Conservation (phyloP, 169 alveolate species). For the Cryptosporidium ryanae region DNA sequence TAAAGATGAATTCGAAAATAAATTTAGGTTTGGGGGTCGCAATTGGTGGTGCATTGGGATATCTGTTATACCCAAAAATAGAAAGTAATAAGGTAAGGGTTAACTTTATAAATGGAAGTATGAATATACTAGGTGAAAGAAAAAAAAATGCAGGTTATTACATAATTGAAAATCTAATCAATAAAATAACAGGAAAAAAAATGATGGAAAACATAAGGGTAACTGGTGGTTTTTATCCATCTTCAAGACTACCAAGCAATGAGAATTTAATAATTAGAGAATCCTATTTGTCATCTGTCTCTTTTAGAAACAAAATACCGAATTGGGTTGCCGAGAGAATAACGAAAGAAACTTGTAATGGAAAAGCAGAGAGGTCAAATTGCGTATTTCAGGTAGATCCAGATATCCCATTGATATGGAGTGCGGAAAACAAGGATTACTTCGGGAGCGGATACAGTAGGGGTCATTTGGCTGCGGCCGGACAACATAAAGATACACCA, state of each 20-base stretch:
- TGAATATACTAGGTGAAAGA: neutral
- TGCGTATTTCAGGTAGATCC: slow-evolving; percentile 60
- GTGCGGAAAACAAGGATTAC: slow-evolving; percentile 76
- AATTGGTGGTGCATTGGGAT: slow-evolving; percentile 41
- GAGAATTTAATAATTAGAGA: slow-evolving; percentile 61
- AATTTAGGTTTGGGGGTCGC: slow-evolving; percentile 26
- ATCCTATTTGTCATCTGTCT: slow-evolving; percentile 60
- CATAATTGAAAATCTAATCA: neutral
- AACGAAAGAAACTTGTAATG: slow-evolving; percentile 29
- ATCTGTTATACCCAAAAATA: slow-evolving; percentile 24
- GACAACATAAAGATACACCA: slow-evolving; percentile 68
- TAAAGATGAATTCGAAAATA: slow-evolving; percentile 1
- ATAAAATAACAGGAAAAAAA: neutral
- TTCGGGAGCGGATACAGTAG: slow-evolving; percentile 74
- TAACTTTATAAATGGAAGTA: neutral
- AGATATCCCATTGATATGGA: slow-evolving; percentile 72
- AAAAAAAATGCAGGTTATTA: neutral
- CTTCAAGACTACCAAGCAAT: slow-evolving; percentile 57
- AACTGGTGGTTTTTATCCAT: slow-evolving; percentile 71
- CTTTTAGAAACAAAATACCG: slow-evolving; percentile 70
- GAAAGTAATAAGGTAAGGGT: slow-evolving; percentile 19
- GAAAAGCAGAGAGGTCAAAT: slow-evolving; percentile 53
- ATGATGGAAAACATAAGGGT: neutral
- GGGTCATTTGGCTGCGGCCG: slow-evolving; percentile 76
- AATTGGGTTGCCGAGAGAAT: slow-evolving; percentile 77